A percentile compares a stretch with the other conserved stretches of the same genome.
Evolutionary conservation across 2,329 filamentous ascomycete genomes (phyloP).

Genomic region (Pseudogymnoascus pannorum): DNA sequence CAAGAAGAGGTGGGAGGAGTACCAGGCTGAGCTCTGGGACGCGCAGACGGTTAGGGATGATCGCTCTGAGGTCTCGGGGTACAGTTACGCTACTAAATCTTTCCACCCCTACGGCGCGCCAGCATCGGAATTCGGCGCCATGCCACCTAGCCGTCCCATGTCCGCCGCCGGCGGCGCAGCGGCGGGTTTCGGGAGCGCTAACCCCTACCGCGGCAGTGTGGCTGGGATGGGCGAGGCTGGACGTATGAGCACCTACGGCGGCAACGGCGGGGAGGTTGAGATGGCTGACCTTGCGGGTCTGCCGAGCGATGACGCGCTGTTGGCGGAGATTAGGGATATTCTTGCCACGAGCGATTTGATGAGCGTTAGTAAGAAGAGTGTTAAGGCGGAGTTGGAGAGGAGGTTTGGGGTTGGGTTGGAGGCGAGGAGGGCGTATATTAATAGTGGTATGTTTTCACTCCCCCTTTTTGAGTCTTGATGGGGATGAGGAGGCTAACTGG

Average conservation of each 20-base stretch:
- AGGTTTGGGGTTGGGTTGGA: slow-evolving; percentile 84
- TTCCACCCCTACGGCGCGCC: slow-evolving; percentile 45
- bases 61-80: slow-evolving; percentile 82
- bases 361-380: slow-evolving; percentile 97
- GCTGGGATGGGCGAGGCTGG: not conserved
- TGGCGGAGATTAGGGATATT: slow-evolving; percentile 93
- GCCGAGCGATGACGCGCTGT: slow-evolving; percentile 80
- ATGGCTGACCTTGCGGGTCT: slow-evolving; percentile 65
- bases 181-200: slow-evolving; percentile 42
- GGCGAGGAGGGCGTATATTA: slow-evolving; percentile 85
- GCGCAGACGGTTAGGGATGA: slow-evolving; percentile 68
- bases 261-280: slow-evolving; percentile 61
- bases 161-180: not conserved
- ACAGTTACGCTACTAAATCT: slow-evolving; percentile 87
- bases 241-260: slow-evolving; percentile 34
- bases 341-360: slow-evolving; percentile 87
- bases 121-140: slow-evolving; percentile 60
- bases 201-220: slow-evolving; percentile 33
- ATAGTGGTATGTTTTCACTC: slow-evolving; percentile 68
- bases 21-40: slow-evolving; percentile 97
- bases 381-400: slow-evolving; percentile 87
- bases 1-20: slow-evolving; percentile 98
- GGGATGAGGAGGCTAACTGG: no score
- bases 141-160: slow-evolving; percentile 45
- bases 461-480: no score